Conservation (phyloP, 495 filamentous ascomycete genomes). For the Aspergillus ellipticus region DNA sequence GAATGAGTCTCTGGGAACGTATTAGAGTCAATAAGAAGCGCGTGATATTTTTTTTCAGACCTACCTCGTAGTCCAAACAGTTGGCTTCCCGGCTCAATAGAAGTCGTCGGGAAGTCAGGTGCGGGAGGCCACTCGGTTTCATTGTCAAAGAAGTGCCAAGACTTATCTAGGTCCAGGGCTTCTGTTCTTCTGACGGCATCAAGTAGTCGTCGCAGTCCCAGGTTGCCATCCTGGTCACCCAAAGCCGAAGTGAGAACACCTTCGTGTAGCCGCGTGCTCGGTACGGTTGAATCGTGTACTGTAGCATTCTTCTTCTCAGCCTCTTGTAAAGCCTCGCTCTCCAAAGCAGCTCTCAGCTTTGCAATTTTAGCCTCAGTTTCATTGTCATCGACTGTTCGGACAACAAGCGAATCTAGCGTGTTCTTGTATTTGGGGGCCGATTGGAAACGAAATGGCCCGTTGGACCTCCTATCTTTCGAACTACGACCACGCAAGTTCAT, state of each 20-base stretch:
- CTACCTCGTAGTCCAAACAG: constrained; percentile 36
- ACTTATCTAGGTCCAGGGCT: constrained; percentile 54
- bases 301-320: not conserved
- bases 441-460: not conserved
- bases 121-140: constrained; percentile 26
- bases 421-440: constrained; percentile 58
- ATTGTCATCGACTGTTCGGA: constrained; percentile 54
- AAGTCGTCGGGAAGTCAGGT: constrained; percentile 32
- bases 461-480: constrained; percentile 2
- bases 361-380: constrained; percentile 55
- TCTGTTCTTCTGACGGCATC: constrained; percentile 74
- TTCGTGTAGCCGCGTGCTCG: constrained; percentile 37
- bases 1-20: constrained; percentile 19
- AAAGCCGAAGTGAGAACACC: constrained; percentile 40
- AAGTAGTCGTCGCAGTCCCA: constrained; percentile 54
- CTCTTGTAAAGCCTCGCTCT: constrained; percentile 13
- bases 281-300: not conserved
- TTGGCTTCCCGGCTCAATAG: constrained; percentile 22
- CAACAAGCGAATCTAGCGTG: constrained; percentile 62
- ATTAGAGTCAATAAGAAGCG: not conserved
- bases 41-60: not conserved
- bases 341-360: constrained; percentile 44
- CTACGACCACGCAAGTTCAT: constrained; percentile 14
- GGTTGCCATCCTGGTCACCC: constrained; percentile 50
- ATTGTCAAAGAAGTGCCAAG: constrained; percentile 66